Conservation (phyloP, 768 basidiomycete genomes). For the Pleurotus djamor region DNA sequence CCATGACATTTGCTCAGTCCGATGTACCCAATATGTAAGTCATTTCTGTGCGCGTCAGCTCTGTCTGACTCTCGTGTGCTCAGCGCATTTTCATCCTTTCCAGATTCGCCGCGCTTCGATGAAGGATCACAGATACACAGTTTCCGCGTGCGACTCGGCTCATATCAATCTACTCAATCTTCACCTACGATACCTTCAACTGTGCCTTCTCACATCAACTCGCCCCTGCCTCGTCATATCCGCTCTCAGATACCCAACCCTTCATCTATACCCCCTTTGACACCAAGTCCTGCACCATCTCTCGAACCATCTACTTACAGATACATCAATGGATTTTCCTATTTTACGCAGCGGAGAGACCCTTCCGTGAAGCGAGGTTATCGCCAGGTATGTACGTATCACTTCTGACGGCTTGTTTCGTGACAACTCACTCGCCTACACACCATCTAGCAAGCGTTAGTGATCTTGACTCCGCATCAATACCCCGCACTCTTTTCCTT, state of each 20-base stretch:
- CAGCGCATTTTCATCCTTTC: constrained; percentile 92
- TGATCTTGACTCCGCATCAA: constrained; percentile 76
- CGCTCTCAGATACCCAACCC: constrained; percentile 27
- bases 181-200: not conserved
- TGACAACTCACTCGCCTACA: not conserved
- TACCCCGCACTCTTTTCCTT: constrained; percentile 84
- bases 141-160: constrained; percentile 68
- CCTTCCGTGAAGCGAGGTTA: constrained; percentile 72
- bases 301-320: constrained; percentile 31
- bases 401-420: not conserved
- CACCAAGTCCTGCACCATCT: not conserved
- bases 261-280: not conserved
- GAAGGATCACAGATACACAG: constrained; percentile 85
- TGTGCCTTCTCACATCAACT: not conserved
- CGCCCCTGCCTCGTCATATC: not conserved
- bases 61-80: constrained; percentile 1
- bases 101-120: constrained; percentile 83
- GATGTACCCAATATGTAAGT: constrained; percentile 86
- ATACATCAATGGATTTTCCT: constrained; percentile 74
- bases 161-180: constrained; percentile 4
- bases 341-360: constrained; percentile 75
- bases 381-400: constrained; percentile 52
- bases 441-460: constrained; percentile 62
- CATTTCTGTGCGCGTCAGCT: not conserved
- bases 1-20: constrained; percentile 55